Base-by-base conservation (phyloP, 2,329 filamentous ascomycete species). In the Stemphylium beticola region DNA sequence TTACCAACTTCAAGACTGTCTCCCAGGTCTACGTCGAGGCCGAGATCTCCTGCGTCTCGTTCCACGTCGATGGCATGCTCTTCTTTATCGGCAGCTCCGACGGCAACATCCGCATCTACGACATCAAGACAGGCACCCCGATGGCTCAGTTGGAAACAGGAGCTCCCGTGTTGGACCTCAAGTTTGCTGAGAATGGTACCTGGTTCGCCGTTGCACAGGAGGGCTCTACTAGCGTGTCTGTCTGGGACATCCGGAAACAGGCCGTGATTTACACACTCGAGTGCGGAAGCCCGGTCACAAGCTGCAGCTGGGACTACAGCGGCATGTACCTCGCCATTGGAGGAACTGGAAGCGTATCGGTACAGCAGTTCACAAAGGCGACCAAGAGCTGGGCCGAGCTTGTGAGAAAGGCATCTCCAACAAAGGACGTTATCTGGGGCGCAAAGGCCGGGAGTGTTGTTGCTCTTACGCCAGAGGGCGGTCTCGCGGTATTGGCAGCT, bases 21-120 rank as follows among this genome's bases (percentile, higher is more conserved):
- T 89, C 88, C 49, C 91, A 93, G 64, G 85, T 93, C 37, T 95
- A 89, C 73, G 89, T 87, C 20, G 88, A 93, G 75, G 84, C 71
- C 90, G 91, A 87, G 57, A 80, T 96, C 40, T 90, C 89, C 1
- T 85, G 87, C 45, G 90, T 87, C 60, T 85, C 89, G 31, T 98
- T 99, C 83, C 95, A 99, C 74, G 95, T 96, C 6, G 95, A 99
- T 71, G 95, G 95, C n/a, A 91, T 97, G 72, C 83, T 99, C 5
- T 86, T 98, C 66, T 93, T 92, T 34, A 90, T 89, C 2, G 95
- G 93, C 59, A 90, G 89, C n/a, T 79, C 80, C 9, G 83, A 89
- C 43, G 92, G 92, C 39, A 87, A 92, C 53, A 89, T 99, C 74
- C 91, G 93, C 74, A 85, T 99, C 48, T 98, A 90, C 77, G 90